Conservation (phyloP, 1,284 basidiomycete genomes). For the Sanghuangporus weigelae region DNA sequence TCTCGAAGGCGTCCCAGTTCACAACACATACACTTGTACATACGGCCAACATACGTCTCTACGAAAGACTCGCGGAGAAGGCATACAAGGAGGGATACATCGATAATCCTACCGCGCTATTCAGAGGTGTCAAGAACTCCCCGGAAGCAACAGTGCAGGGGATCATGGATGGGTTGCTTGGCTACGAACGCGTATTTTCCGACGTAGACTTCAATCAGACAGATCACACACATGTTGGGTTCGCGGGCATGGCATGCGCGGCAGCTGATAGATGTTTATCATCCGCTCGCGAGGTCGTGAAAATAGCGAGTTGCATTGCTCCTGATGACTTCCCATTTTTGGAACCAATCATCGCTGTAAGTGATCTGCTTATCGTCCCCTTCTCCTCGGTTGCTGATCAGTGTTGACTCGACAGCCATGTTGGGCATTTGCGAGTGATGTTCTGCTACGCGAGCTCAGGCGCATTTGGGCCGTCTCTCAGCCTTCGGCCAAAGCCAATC, state of each 20-base stretch:
- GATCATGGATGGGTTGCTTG: slow-evolving; percentile 3
- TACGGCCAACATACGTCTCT: slow-evolving; percentile 8
- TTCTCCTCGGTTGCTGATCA: too few relatives aligned
- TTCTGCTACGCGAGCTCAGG: slow-evolving; percentile 7
- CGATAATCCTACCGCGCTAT: neutral
- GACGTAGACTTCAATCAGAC: neutral
- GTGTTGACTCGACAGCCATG: slow-evolving; percentile 4
- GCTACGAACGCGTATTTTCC: slow-evolving; percentile 7
- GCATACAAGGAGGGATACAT: slow-evolving; percentile 1
- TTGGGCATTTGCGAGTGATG: slow-evolving; percentile 10
- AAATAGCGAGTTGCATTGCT: slow-evolving; percentile 1
- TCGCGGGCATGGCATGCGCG: neutral
- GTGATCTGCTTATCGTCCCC: neutral
- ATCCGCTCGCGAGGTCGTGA: slow-evolving; percentile 5
- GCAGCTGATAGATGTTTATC: slow-evolving; percentile 10
- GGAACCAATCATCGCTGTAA: slow-evolving; percentile 15
- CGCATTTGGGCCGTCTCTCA: neutral
- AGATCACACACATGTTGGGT: neutral
- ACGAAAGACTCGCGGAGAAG: slow-evolving; percentile 1
- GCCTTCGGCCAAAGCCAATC: neutral
- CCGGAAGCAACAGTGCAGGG: neutral
- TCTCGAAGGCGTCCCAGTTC: slow-evolving; percentile 3
- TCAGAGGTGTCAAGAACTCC: neutral
- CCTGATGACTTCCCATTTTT: slow-evolving; percentile 5
- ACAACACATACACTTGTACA: slow-evolving; percentile 11